Evolutionary conservation across 2,329 filamentous ascomycete species (phyloP), one percentile per base, ranked within the genome.

Genomic region (Fusarium continuum): DNA sequence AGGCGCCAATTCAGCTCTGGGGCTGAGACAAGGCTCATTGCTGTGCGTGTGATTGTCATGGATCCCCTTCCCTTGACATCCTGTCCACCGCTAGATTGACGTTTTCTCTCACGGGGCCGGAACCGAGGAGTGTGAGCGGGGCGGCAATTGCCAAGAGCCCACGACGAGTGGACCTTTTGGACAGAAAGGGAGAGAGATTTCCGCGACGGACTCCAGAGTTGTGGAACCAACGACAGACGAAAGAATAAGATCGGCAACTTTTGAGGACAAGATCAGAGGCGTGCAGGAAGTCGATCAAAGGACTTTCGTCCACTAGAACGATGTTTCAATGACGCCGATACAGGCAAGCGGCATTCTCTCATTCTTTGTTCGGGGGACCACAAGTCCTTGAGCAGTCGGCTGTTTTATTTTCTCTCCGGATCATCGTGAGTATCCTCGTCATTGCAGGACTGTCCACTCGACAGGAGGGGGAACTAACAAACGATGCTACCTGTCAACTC

Each of bases 21-120:
- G 39, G 31, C 48, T 54, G 50, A 63, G 53, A 53, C 39, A 32
- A 58, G 32, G 35, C 39, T 53, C 32, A 28, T 31, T 38, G 43
- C 48, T 44, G 47, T 63, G 28, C 29, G 31, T 46, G 52, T 49
- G 46, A 43, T 46, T 34, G 54, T 52, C 50, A 40, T 31, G 36
- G 34, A 25, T 40, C 35, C 19, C 23, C 39, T n/a, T 40, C 38
- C 39, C 44, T 43, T 31, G 25, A 44, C 40, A 16, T 44, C 29
- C 46, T 43, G 61, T 52, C 68, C 68, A 71, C 69, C 69, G 68
- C 69, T 55, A 71, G 53, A 71, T 66, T 71, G 69, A 61, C 60
- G 48, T 67, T 54, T 50, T 38, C 43, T 51, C 68, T 70, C 63
- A 69, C 47, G 63, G 39, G 63, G 41, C 29, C 34, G 26, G 17